Evolutionary conservation across 306 rosid species (phyloP).

Genomic region (Elaeagnus macrophylla): DNA sequence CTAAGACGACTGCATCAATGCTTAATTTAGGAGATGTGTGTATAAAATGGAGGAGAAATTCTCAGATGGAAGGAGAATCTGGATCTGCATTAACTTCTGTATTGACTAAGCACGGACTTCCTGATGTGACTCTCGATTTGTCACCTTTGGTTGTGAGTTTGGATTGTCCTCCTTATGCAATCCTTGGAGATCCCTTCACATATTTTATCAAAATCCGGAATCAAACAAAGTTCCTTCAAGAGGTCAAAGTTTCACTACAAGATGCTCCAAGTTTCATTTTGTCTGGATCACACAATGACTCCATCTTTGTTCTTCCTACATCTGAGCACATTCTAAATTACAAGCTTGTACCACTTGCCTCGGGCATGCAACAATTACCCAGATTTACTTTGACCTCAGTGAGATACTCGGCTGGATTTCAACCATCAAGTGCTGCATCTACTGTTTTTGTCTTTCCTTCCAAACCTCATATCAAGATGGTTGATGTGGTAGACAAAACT

Average conservation of each 20-base stretch:
- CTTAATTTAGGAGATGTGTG: conserved; percentile 53
- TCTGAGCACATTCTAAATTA: conserved; percentile 65
- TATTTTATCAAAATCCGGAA: conserved; percentile 54
- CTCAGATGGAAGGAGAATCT: conserved; percentile 35
- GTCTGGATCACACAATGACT: conserved; percentile 76
- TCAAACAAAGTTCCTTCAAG: conserved; percentile 74
- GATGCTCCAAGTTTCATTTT: conserved; percentile 86
- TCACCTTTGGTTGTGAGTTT: conserved; percentile 74
- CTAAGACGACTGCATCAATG: conserved; percentile 40
- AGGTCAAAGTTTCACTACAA: conserved; percentile 61
- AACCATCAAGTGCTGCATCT: conserved; percentile 39
- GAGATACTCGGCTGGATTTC: conserved; percentile 73
- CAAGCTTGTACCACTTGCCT: conserved; percentile 86
- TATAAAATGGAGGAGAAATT: conserved; percentile 73
- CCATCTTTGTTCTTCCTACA: conserved; percentile 67
- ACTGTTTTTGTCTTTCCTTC: conserved; percentile 68
- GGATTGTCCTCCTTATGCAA: conserved; percentile 83
- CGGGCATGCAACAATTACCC: conserved; percentile 74
- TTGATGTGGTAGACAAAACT: conserved; percentile 30
- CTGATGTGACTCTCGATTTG: conserved; percentile 54
- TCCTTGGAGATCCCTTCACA: conserved; percentile 80
- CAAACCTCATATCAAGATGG: conserved; percentile 56
- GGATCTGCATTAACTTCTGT: conserved; percentile 37
- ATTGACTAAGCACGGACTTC: conserved; percentile 52
- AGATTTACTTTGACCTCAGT: conserved; percentile 61